Base-by-base conservation (phyloP, 140 eudicot species). In the Bidens hawaiensis region DNA sequence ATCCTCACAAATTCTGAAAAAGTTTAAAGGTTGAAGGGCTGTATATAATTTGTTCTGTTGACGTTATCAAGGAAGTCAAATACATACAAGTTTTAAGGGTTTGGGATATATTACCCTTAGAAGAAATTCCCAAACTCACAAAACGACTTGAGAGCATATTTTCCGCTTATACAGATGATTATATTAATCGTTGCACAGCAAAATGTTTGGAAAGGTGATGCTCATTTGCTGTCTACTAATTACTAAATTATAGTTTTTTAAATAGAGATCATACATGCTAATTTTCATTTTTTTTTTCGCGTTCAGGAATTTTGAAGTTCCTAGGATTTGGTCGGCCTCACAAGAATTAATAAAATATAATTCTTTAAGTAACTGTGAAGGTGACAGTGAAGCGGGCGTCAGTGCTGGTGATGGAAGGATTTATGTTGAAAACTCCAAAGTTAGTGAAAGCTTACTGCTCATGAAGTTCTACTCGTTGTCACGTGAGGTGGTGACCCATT, bases 381-480 rank as follows among this genome's bases (percentile, higher is more conserved):
- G 23, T 6, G 61, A 9, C 15, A 42, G 55, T 10, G 79, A 69
- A 31, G 43, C 3, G 9, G 36, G 42, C 13, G 19, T 17, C 34
- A 70, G 54, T 26, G 22, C 46, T 2, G 60, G 15, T 67, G 81
- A 83, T 14, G 74, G 64, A 12, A 76, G 81, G 76, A 71, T 23
- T 42, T 80, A 47, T 80, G 86, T 83, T 46, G 91, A 85, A 55
- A 85, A 80, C 60, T 81, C 86, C 4, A 89, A 79, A 66, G 90
- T 89, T 40, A 80, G 76, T 33, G 97, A 85, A 50, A 89, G 94
- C 54, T 78, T 89, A 69, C 30, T 82, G 73, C 70, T 89, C 6
- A 80, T 89, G 95, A 89, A 89, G 41, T 89, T 89, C 57, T 89
- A 85, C 57, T 74, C 95, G 0, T 68, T 89, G 53, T 80, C 97